Conservation (phyloP, 1,284 basidiomycete species). For the Cutaneotrichosporon cavernicola region DNA sequence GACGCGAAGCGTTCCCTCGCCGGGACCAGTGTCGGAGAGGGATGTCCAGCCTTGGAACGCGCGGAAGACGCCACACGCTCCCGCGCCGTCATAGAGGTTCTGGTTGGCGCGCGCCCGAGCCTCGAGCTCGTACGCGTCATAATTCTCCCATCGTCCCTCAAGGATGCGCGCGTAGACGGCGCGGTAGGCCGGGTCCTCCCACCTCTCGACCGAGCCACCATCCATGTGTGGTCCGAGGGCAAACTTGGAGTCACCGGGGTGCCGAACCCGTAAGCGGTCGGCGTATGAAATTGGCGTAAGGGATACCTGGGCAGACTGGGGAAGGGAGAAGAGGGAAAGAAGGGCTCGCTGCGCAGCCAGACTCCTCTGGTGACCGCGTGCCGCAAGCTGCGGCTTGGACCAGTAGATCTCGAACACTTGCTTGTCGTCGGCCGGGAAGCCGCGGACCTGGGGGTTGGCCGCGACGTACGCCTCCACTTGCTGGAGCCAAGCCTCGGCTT, state of each 20-base stretch:
- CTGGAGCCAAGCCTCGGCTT: constrained; percentile 64
- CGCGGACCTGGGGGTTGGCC: constrained; percentile 58
- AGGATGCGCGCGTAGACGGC: constrained; percentile 62
- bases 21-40: constrained; percentile 61
- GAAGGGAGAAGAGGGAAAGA: constrained; percentile 63
- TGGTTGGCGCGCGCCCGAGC: constrained; percentile 39
- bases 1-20: constrained; percentile 72
- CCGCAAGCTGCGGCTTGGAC: constrained; percentile 63
- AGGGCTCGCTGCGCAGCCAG: constrained; percentile 59
- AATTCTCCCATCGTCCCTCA: constrained; percentile 60
- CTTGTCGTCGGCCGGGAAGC: constrained; percentile 65
- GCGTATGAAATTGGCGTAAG: constrained; percentile 68
- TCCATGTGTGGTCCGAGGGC: constrained; percentile 72
- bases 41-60: constrained; percentile 71
- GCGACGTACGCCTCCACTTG: constrained; percentile 61
- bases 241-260: constrained; percentile 70
- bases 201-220: constrained; percentile 70
- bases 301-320: constrained; percentile 56
- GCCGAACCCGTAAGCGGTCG: constrained; percentile 71
- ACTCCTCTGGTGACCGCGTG: constrained; percentile 72
- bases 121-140: constrained; percentile 46
- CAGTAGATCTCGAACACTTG: constrained; percentile 73
- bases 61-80: constrained; percentile 67
- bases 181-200: constrained; percentile 70
- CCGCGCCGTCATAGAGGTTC: constrained; percentile 49